Evolutionary conservation across 306 rosid species (phyloP).

Genomic region (Lablab purpureus): DNA sequence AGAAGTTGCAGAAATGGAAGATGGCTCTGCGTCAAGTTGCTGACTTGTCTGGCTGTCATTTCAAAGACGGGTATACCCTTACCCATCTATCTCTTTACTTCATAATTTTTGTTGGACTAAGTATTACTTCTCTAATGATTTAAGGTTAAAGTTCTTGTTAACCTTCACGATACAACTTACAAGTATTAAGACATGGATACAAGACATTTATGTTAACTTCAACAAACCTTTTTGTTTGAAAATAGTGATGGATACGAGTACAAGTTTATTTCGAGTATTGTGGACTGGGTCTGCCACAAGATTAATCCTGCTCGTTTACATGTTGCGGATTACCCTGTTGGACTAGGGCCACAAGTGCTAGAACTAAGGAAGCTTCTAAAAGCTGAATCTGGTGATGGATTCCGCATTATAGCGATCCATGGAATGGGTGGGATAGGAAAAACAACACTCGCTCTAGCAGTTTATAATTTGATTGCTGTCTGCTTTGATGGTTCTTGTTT

Average conservation of each 20-base stretch:
- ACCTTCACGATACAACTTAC: no score
- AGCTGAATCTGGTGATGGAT: neutral
- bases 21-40: neutral
- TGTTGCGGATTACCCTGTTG: slow-evolving; percentile 39
- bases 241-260: slow-evolving; percentile 18
- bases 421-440: slow-evolving; percentile 40
- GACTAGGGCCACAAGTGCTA: neutral
- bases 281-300: neutral
- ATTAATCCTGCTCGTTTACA: neutral
- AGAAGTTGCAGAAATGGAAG: neutral
- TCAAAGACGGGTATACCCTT: neutral
- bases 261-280: neutral
- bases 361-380: slow-evolving; percentile 23
- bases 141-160: neutral
- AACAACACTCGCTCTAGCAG: neutral
- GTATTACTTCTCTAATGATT: neutral
- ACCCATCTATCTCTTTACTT: neutral
- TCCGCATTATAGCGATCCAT: slow-evolving; percentile 37
- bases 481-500: neutral
- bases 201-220: no score
- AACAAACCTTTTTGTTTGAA: neutral
- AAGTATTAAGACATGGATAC: neutral
- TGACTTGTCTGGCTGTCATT: slow-evolving; percentile 23
- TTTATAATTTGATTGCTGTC: neutral
- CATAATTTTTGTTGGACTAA: neutral